Base-by-base conservation (phyloP, 257 asterid genomes). In the Solanum dulcamara region DNA sequence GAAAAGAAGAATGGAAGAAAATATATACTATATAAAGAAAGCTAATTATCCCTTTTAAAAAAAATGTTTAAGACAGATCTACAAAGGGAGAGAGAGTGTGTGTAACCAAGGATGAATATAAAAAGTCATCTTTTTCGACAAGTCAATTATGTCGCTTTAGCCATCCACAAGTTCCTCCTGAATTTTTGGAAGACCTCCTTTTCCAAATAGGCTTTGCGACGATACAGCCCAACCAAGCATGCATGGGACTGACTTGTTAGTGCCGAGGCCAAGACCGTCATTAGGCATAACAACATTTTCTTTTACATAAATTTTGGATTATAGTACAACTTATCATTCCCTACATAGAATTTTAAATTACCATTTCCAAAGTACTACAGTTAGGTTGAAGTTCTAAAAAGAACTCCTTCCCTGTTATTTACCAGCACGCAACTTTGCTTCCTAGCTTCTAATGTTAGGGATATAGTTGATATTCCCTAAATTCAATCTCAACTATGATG, bases 91-190 rank as follows among this genome's bases (percentile, higher is more conserved):
- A 44, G 44, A 70, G 55, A 13, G n/a, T 2, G 30, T 51, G 70
- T 42, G 30, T 83, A 55, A 57, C 17, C 4, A 37, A 38, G 37
- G 59, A 46, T 50, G 62, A 53, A 87, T 74, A 7, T 33, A 15
- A 17, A 26, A 26, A 35, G 38, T 55, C 60, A 17, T 74, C 26
- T 50, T 85, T 59, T 67, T 42, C 85, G 81, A 38, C n/a, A 57
- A 10, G 18, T 57, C 77, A 84, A 82, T 33, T 32, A 15, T 83
- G 68, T 86, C 84, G 13, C 83, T 30, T 72, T 74, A 59, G 68
- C 79, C 87, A 75, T 60, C 91, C 91, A 87, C 85, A 60, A 75
- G 75, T 70, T 48, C 80, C 85, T 85, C 92, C 91, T 84, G 6
- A 80, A 85, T 75, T 66, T 22, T 71, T 84, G 92, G 91, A 44